Conservation (phyloP, 2,329 filamentous ascomycete species). For the Cyphellophora europaea region DNA sequence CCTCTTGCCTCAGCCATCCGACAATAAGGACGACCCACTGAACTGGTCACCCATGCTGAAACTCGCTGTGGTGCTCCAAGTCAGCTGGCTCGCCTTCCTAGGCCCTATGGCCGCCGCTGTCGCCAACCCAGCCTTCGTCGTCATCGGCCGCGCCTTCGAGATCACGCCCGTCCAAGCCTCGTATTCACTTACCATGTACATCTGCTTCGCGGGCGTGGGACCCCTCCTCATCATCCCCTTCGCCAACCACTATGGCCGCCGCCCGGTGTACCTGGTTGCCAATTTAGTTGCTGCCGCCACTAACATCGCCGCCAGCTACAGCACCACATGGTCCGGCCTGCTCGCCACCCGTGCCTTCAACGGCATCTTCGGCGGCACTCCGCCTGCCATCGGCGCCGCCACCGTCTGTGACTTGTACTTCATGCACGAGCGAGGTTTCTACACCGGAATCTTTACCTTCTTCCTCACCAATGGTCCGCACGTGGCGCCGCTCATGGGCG, state of each 20-base stretch:
- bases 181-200: conserved; percentile 25
- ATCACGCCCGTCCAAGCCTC: conserved; percentile 24
- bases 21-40: conserved; percentile 19
- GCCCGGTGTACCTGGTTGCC: conserved; percentile 14
- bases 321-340: conserved; percentile 12
- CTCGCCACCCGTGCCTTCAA: conserved; percentile 12
- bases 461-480: conserved; percentile 20
- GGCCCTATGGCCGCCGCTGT: conserved; percentile 22
- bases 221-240: conserved; percentile 19
- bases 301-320: conserved; percentile 13
- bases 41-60: conserved; percentile 20
- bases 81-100: conserved; percentile 23
- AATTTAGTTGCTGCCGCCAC: conserved; percentile 11
- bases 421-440: conserved; percentile 19
- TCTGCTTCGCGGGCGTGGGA: conserved; percentile 25
- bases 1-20: conserved; percentile 18
- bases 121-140: conserved; percentile 25
- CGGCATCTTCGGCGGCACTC: conserved; percentile 23
- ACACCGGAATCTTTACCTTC: conserved; percentile 13
- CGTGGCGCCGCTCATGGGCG: conserved; percentile 16
- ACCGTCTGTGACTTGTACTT: conserved; percentile 59
- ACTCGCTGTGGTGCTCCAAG: conserved; percentile 20
- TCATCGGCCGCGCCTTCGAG: conserved; percentile 21
- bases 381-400: conserved; percentile 42
- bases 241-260: conserved; percentile 13